A percentile compares a stretch with the other conserved stretches of the same genome.
These are phyloP conservation scores for Ophiostoma angusticollis DNA, from an alignment of 2,329 filamentous ascomycete species.

Conservation along the genomic window DNA sequence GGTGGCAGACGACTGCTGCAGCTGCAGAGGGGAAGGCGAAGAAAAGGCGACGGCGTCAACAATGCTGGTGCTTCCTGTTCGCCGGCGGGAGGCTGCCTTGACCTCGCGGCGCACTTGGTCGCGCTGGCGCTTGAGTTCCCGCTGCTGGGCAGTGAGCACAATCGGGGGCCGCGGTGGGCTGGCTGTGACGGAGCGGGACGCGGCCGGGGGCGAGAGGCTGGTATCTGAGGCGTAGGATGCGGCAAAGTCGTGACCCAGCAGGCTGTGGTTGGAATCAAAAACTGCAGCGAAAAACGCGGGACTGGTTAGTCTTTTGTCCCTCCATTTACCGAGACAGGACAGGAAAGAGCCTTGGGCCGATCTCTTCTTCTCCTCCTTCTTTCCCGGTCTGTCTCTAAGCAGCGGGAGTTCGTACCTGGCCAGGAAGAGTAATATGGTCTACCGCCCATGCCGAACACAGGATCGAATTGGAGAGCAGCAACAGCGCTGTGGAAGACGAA, in stretches of 20 bases:
- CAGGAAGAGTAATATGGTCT: conserved; percentile 12
- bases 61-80: not conserved
- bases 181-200: conserved; percentile 40
- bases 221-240: conserved; percentile 37
- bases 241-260: conserved; percentile 31
- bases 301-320: conserved; percentile 17
- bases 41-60: not conserved
- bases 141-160: conserved; percentile 44
- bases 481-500: conserved; percentile 10
- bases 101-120: conserved; percentile 46
- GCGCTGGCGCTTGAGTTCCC: conserved; percentile 48
- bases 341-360: too few relatives aligned
- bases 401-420: conserved; percentile 11
- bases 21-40: not conserved
- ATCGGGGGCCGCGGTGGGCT: conserved; percentile 38
- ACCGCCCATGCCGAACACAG: conserved; percentile 13
- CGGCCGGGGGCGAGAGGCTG: conserved; percentile 37
- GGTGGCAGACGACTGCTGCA: not conserved
- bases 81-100: conserved; percentile 37
- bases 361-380: not conserved
- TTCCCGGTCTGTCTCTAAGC: not conserved
- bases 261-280: conserved; percentile 22
- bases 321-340: too few relatives aligned
- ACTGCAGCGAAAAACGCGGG: conserved; percentile 13
- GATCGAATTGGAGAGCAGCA: conserved; percentile 13